phyloP scores from a whole-genome alignment of 495 filamentous ascomycete species.

The Hypoxylon subgilvum region DNA sequence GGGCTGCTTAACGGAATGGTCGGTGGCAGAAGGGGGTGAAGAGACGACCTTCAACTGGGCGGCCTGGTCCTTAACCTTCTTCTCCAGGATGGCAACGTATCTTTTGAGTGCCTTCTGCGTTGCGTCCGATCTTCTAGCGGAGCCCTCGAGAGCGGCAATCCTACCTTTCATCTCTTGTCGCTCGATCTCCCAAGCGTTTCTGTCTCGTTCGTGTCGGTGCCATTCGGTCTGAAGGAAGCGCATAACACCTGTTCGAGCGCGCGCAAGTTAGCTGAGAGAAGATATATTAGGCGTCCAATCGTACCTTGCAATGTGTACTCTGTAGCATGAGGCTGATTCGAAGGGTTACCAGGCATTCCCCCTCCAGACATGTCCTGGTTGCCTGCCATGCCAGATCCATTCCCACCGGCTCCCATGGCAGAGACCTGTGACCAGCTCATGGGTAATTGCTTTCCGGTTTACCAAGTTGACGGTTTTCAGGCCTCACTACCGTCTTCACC shows the following conservation, averaged over 20 bases:
- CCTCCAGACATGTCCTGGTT: slow-evolving; percentile 40
- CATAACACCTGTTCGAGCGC: slow-evolving; percentile 80
- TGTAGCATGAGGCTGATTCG: slow-evolving; percentile 77
- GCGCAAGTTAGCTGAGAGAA: slow-evolving; percentile 21
- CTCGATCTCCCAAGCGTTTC: slow-evolving; percentile 99
- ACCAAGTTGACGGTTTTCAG: slow-evolving; percentile 24
- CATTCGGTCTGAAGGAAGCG: slow-evolving; percentile 98
- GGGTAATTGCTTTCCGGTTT: slow-evolving; percentile 15
- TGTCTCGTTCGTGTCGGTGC: slow-evolving; percentile 96
- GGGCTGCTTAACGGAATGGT: slow-evolving; percentile 48
- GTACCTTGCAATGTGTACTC: slow-evolving; percentile 98
- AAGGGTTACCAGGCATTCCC: slow-evolving; percentile 19
- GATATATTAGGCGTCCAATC: neutral
- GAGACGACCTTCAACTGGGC: slow-evolving; percentile 44
- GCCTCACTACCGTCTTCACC: slow-evolving; percentile 40
- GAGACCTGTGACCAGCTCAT: slow-evolving; percentile 44
- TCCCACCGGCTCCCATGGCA: slow-evolving; percentile 39
- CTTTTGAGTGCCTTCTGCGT: slow-evolving; percentile 85
- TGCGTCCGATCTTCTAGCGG: slow-evolving; percentile 80
- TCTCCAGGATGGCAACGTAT: slow-evolving; percentile 89
- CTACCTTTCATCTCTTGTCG: slow-evolving; percentile 98
- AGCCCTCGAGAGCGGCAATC: slow-evolving; percentile 94
- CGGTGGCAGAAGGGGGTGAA: slow-evolving; percentile 28
- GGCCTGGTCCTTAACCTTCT: slow-evolving; percentile 78
- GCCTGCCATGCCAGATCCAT: slow-evolving; percentile 33